A percentile compares a stretch with the other conserved stretches of the same genome.
Conservation (phyloP, 306 rosid genomes). For the Mimosa bimucronata region DNA sequence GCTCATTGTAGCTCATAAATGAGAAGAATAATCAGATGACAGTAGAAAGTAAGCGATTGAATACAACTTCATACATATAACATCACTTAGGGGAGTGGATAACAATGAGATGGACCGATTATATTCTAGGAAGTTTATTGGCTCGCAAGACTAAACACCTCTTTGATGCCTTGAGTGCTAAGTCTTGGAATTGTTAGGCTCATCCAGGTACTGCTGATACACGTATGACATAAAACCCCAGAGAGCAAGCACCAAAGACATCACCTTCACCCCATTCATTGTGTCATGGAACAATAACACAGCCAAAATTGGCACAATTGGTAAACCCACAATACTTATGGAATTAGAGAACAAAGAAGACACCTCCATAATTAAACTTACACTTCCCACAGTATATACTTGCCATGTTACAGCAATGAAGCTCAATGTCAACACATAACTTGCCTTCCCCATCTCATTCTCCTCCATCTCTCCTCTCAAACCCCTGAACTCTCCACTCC, state of each 20-base stretch:
- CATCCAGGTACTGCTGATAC: constrained; percentile 50
- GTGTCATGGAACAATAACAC: constrained; percentile 48
- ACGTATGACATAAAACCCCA: constrained; percentile 55
- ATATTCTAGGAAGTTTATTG: too few relatives aligned
- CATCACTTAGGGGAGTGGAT: too few relatives aligned
- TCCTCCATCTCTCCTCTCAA: constrained; percentile 41
- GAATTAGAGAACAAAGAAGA: constrained; percentile 58
- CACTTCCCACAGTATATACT: constrained; percentile 34
- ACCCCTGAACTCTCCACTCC: constrained; percentile 48
- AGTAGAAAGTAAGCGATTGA: too few relatives aligned
- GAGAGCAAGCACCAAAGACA: constrained; percentile 49
- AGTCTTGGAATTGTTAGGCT: neutral
- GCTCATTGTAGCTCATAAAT: too few relatives aligned
- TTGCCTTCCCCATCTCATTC: constrained; percentile 42
- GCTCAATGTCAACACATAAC: constrained; percentile 39
- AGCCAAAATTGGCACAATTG: constrained; percentile 50
- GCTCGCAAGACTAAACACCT: too few relatives aligned
- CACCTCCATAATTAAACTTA: constrained; percentile 52
- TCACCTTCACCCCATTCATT: constrained; percentile 48
- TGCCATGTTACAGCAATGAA: constrained; percentile 51
- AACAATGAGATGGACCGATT: too few relatives aligned
- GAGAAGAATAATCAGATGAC: too few relatives aligned
- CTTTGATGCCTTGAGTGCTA: neutral
- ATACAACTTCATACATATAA: too few relatives aligned
- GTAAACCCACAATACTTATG: constrained; percentile 47